Conservation (phyloP, 2,329 filamentous ascomycete genomes). For the Exophiala spinifera region DNA sequence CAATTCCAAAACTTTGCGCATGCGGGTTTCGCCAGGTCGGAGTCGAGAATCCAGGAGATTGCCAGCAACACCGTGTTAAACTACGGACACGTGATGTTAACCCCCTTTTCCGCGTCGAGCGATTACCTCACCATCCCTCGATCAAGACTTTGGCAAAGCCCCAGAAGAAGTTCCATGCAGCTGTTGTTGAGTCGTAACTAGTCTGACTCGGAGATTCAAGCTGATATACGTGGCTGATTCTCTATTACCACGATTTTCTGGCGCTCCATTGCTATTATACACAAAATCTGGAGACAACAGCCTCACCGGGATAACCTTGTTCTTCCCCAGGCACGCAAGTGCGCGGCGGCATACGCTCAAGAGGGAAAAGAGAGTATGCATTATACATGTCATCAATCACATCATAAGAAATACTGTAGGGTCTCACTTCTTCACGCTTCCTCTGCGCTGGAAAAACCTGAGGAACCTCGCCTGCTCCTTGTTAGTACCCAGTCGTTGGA, state of each 20-base stretch:
- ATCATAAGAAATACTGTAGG: neutral
- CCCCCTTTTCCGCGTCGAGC: conserved; percentile 7
- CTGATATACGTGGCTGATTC: too few species aligned
- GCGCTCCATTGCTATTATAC: too few species aligned
- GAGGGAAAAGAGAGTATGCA: neutral
- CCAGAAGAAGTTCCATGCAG: too few species aligned
- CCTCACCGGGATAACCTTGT: too few species aligned
- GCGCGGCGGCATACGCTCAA: neutral
- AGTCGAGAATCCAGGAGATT: conserved; percentile 18
- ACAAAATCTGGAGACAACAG: too few species aligned
- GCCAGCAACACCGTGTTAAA: conserved; percentile 15
- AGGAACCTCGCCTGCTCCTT: conserved; percentile 34
- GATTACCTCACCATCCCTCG: neutral
- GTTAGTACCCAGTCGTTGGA: conserved; percentile 16
- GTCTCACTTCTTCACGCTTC: conserved; percentile 17
- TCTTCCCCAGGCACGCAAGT: too few species aligned
- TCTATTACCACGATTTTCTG: too few species aligned
- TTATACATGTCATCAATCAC: neutral
- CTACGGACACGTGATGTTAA: conserved; percentile 17
- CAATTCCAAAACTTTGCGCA: neutral
- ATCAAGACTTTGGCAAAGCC: neutral
- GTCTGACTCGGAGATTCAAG: too few species aligned
- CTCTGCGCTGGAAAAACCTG: conserved; percentile 36
- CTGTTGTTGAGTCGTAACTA: too few species aligned
- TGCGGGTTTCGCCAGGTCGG: neutral